A percentile compares a stretch with the other conserved stretches of the same genome.
phyloP scores from a whole-genome alignment of 345 rosid species.

The Gossypium anomalum region DNA sequence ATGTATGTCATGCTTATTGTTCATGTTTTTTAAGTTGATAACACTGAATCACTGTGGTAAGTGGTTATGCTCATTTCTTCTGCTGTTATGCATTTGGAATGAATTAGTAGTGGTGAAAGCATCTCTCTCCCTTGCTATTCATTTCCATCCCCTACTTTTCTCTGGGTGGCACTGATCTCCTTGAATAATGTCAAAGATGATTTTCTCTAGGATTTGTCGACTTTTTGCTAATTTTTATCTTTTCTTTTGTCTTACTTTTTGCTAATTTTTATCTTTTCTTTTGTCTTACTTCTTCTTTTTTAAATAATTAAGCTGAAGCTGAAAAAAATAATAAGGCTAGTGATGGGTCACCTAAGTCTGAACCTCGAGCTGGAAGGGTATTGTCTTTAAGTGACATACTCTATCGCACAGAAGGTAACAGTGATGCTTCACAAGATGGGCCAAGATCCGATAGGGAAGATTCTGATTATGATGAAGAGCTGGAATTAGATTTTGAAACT shows the following conservation, averaged over 20 bases:
- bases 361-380: constrained; percentile 54
- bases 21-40: not conserved
- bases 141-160: not conserved
- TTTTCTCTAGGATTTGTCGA: too few species aligned
- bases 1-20: not conserved
- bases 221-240: not conserved
- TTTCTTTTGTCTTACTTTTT: not conserved
- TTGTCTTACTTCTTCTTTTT: not conserved
- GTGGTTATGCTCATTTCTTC: not conserved
- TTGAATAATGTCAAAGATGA: too few species aligned
- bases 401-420: constrained; percentile 72
- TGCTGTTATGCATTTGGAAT: not conserved
- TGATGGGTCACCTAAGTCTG: constrained; percentile 42
- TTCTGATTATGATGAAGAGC: constrained; percentile 86
- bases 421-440: constrained; percentile 78
- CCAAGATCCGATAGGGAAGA: constrained; percentile 89
- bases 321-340: constrained; percentile 44
- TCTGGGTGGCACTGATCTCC: too few species aligned
- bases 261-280: not conserved
- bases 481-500: constrained; percentile 83
- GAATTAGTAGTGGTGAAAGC: not conserved
- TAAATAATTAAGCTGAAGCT: constrained; percentile 78
- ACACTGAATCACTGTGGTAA: not conserved
- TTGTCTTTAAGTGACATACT: constrained; percentile 78
- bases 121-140: not conserved